These are phyloP conservation scores for Erythrobasidium hasegawianum DNA, from an alignment of 1,284 basidiomycete species.

Conservation along the genomic window DNA sequence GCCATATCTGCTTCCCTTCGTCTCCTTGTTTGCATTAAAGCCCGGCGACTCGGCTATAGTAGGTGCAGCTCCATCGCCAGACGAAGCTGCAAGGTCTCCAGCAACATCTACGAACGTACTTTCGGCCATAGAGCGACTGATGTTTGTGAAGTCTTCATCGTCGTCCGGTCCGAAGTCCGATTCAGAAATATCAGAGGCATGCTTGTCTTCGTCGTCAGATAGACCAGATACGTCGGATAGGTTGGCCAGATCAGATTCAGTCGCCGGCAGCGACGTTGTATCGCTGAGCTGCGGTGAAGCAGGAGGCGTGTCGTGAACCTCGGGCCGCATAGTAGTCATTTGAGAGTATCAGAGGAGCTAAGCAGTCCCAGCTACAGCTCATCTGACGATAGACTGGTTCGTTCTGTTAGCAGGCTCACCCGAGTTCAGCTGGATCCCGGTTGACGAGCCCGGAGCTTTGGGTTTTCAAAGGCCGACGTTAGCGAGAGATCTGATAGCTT, in stretches of 20 bases:
- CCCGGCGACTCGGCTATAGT: too few species aligned
- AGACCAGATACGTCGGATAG: conserved; percentile 24
- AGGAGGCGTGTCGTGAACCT: conserved; percentile 7
- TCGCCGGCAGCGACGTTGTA: conserved; percentile 12
- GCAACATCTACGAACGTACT: background rate
- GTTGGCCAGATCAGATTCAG: conserved; percentile 18
- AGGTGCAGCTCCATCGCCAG: too few species aligned
- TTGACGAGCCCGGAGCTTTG: too few species aligned
- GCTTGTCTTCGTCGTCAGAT: conserved; percentile 18
- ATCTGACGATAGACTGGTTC: too few species aligned
- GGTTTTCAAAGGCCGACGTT: too few species aligned
- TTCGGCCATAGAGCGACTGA: conserved; percentile 22
- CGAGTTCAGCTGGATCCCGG: too few species aligned
- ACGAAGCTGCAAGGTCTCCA: too few species aligned
- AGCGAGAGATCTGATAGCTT: too few species aligned
- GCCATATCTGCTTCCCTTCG: background rate
- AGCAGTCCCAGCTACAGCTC: background rate
- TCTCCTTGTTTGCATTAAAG: too few species aligned
- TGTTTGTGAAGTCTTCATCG: conserved; percentile 8
- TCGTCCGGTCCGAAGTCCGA: background rate
- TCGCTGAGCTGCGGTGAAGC: conserved; percentile 20
- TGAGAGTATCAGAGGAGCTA: background rate
- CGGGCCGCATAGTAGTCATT: conserved; percentile 3
- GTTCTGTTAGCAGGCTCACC: too few species aligned
- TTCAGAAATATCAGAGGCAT: conserved; percentile 1